Evolutionary conservation across 768 basidiomycete genomes (phyloP).

Genomic region (Stropharia rugosoannulata): DNA sequence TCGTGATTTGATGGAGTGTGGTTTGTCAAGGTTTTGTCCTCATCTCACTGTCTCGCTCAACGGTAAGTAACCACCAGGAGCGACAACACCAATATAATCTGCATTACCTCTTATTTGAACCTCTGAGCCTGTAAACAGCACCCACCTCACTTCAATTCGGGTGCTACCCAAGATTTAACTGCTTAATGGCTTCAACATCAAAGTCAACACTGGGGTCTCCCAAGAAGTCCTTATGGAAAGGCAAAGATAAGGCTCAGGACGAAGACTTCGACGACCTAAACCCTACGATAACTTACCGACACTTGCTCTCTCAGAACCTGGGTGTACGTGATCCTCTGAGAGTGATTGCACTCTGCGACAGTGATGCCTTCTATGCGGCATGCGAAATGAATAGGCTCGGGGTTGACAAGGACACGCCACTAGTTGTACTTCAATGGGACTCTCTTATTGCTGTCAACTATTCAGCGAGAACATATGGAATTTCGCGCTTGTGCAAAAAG

Average conservation of each 20-base stretch:
- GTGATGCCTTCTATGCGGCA: constrained; percentile 82
- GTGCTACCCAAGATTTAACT: too few relatives aligned
- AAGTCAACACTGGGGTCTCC: constrained; percentile 1
- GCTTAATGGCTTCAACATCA: too few relatives aligned
- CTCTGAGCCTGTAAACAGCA: too few relatives aligned
- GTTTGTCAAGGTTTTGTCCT: neutral
- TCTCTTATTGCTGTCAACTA: constrained; percentile 94
- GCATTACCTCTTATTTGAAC: too few relatives aligned
- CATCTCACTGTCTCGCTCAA: too few relatives aligned
- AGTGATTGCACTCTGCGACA: constrained; percentile 88
- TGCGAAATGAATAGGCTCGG: constrained; percentile 85
- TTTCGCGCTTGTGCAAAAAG: constrained; percentile 86
- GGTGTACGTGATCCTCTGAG: constrained; percentile 77
- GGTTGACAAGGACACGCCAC: constrained; percentile 55
- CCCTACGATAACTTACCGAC: constrained; percentile 77
- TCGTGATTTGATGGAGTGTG: neutral
- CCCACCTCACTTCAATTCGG: too few relatives aligned
- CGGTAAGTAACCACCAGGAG: too few relatives aligned
- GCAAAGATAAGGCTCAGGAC: constrained; percentile 45
- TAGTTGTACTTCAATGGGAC: constrained; percentile 89
- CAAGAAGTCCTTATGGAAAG: constrained; percentile 46
- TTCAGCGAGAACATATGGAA: constrained; percentile 88
- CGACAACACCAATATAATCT: too few relatives aligned
- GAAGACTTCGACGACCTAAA: constrained; percentile 57
- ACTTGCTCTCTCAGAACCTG: constrained; percentile 64